phyloP scores from a whole-genome alignment of 257 asterid species.

The Ophiorrhiza pumila region DNA sequence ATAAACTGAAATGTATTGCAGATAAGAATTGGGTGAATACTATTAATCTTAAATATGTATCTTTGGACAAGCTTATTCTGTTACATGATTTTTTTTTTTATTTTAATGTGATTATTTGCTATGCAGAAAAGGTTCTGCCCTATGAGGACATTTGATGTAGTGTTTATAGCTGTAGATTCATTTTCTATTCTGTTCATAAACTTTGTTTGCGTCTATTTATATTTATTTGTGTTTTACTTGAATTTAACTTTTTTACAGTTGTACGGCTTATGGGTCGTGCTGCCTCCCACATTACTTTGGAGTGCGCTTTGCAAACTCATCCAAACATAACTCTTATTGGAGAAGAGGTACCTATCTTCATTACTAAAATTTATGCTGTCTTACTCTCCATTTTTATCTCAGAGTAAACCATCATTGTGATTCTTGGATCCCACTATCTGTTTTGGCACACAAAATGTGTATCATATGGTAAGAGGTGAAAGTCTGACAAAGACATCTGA shows the following conservation, averaged over 20 bases:
- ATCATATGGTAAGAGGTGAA: background rate
- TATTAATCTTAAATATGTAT: too few species aligned
- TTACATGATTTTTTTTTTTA: background rate
- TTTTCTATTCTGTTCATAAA: background rate
- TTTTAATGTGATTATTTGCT: background rate
- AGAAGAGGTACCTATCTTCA: conserved; percentile 68
- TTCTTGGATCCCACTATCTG: background rate
- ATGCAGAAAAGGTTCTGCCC: background rate
- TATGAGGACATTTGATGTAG: background rate
- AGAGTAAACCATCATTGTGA: background rate
- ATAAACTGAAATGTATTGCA: background rate
- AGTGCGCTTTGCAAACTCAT: conserved; percentile 98
- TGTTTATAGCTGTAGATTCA: background rate
- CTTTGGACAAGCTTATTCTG: too few species aligned
- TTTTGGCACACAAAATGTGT: background rate
- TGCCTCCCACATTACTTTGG: conserved; percentile 97
- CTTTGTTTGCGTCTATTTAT: background rate
- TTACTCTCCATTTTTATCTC: background rate
- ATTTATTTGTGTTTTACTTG: conserved; percentile 1
- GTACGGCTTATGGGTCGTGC: conserved; percentile 99
- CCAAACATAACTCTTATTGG: conserved; percentile 93
- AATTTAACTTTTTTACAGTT: conserved; percentile 44
- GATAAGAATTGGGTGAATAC: background rate
- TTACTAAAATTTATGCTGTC: background rate
- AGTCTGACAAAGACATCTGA: background rate